Evolutionary conservation across 2,329 filamentous ascomycete genomes (phyloP).

Genomic region (Ophiostoma piceae): DNA sequence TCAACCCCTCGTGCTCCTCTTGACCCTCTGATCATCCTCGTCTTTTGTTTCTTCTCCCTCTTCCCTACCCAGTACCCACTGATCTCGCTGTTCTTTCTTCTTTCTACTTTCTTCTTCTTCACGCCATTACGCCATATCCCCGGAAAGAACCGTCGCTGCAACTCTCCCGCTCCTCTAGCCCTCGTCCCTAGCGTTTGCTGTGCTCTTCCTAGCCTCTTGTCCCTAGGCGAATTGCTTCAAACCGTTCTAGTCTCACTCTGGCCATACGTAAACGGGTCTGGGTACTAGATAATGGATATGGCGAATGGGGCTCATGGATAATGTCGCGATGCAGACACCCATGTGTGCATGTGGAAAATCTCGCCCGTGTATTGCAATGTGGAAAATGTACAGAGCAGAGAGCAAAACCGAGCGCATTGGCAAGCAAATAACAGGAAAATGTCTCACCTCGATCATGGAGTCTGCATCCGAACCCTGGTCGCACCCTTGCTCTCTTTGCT

Average conservation of each 20-base stretch:
- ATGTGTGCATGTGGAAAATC: not conserved
- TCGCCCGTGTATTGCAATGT: not conserved
- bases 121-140: constrained; percentile 7
- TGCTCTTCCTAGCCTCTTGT: too few species aligned
- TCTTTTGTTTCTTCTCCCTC: not conserved
- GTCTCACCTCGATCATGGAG: not conserved
- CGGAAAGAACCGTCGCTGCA: constrained; percentile 11
- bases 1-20: too few species aligned
- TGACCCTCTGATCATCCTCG: not conserved
- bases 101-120: not conserved
- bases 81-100: not conserved
- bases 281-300: too few species aligned
- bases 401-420: not conserved
- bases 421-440: not conserved
- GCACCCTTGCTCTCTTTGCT: not conserved
- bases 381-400: not conserved
- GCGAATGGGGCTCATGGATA: not conserved
- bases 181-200: not conserved
- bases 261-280: not conserved
- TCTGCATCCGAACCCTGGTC: constrained; percentile 6
- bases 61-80: not conserved
- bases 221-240: not conserved
- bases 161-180: constrained; percentile 10
- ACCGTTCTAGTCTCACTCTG: not conserved
- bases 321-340: constrained; percentile 3